Evolutionary conservation across 495 filamentous ascomycete genomes (phyloP).

Genomic region (Staphylotrichum longicolle): DNA sequence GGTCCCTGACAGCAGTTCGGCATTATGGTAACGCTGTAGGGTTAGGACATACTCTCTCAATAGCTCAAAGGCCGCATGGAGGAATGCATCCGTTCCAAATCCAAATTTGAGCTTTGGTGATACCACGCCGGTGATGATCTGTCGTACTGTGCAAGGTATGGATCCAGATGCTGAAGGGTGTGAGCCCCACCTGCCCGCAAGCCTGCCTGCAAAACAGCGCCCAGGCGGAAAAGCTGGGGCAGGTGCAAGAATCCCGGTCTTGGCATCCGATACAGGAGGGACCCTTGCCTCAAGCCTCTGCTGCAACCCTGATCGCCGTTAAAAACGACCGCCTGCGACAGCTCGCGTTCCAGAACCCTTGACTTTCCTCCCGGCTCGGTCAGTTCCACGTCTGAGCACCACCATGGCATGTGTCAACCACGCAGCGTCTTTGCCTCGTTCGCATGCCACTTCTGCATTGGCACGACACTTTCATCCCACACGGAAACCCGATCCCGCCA

Average conservation of each 20-base stretch:
- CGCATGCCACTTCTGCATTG: background rate
- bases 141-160: no score
- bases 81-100: no score
- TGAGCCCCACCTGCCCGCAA: no score
- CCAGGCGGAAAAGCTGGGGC: no score
- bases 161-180: no score
- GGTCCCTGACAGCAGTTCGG: conserved; percentile 5
- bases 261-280: background rate
- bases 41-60: no score
- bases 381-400: conserved; percentile 33
- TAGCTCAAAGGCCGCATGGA: no score
- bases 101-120: no score
- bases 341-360: conserved; percentile 32
- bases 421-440: conserved; percentile 15
- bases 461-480: background rate
- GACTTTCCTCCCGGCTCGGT: conserved; percentile 25
- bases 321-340: conserved; percentile 33
- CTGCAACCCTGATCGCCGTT: conserved; percentile 31
- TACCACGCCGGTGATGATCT: no score
- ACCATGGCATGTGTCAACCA: conserved; percentile 28
- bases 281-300: conserved; percentile 9
- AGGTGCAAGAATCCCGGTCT: no score
- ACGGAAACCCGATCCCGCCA: conserved; percentile 21
- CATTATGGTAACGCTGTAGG: no score
- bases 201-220: background rate